Evolutionary conservation across 2,329 filamentous ascomycete genomes (phyloP).

Genomic region (Pyrenophora graminea): DNA sequence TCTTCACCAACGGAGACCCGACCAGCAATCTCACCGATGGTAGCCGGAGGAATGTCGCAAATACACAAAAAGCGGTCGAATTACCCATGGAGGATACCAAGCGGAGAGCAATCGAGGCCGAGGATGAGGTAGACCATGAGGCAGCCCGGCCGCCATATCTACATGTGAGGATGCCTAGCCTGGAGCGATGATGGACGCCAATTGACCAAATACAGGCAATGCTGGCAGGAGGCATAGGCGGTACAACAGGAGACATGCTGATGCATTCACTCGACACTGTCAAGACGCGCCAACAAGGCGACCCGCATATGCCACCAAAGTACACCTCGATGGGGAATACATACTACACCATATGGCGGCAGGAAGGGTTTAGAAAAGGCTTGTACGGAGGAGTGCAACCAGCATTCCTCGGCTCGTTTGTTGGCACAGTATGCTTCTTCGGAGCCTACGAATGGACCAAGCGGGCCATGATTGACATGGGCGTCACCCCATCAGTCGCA

Average conservation of each 20-base stretch:
- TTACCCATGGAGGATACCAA: constrained; percentile 26
- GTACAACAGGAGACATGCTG: constrained; percentile 90
- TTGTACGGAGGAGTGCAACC: constrained; percentile 93
- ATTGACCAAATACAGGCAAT: constrained; percentile 68
- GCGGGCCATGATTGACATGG: constrained; percentile 80
- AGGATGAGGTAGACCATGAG: constrained; percentile 45
- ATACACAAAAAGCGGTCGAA: constrained; percentile 30
- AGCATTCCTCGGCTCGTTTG: constrained; percentile 88
- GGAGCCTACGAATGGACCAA: constrained; percentile 97
- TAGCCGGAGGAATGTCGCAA: constrained; percentile 35
- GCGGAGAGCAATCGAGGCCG: constrained; percentile 16
- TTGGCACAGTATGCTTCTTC: constrained; percentile 93
- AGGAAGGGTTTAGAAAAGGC: constrained; percentile 84
- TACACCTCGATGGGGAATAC: constrained; percentile 89
- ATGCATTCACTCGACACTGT: constrained; percentile 99
- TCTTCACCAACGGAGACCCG: constrained; percentile 47
- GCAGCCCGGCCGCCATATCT: constrained; percentile 54
- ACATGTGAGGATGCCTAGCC: constrained; percentile 46
- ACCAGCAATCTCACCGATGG: constrained; percentile 44
- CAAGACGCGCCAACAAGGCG: constrained; percentile 96
- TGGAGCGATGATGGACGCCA: constrained; percentile 9
- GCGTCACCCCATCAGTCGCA: constrained; percentile 78
- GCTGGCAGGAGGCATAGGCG: constrained; percentile 91
- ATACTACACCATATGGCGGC: constrained; percentile 89
- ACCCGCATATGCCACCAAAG: constrained; percentile 88